Base-by-base conservation (phyloP, 2,329 filamentous ascomycete genomes). In the Fusarium irregulare region DNA sequence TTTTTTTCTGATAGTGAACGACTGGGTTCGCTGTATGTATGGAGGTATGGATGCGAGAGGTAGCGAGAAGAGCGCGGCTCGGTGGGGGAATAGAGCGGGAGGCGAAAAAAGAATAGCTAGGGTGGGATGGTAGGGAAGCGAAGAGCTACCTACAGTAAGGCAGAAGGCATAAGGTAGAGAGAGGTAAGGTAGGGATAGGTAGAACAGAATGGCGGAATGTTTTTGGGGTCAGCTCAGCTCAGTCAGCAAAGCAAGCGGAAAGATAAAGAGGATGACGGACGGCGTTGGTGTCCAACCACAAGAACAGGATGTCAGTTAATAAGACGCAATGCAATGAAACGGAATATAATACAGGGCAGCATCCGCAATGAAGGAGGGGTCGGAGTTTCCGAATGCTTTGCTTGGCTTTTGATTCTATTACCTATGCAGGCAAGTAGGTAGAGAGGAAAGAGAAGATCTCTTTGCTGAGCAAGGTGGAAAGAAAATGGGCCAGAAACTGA, bases 211-310 rank as follows among this genome's bases (percentile, higher is more conserved):
- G 27, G 51, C 30, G 51, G 45, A 21, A 25, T 41, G 37, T 14
- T 64, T 57, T 58, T 34, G n/a, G 47, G 61, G 41, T 32, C 46
- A 66, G 64, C 62, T 66, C 46, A 66, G 64, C 62, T 66, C 64
- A 62, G 64, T 62, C 62, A 66, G 64, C 56, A 66, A 56, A 62
- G 64, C 56, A 56, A 66, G 64, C 56, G 61, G 62, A 49, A 30
- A 34, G 25, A 32, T 34, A 40, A 20, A 65, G 57, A 70, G 58
- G 66, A 70, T 50, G 56, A 57, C 28, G 44, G 42, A 51, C n/a
- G 10, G 13, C 16, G 53, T 37, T 11, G 11, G 34, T 48, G 40
- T 40, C 54, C 58, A 68, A 71, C 44, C 46, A 57, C 34, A 64
- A 30, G 42, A 51, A 55, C 37, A 21, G 21, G 42, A 23, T 37